These are phyloP conservation scores for Reticulascus tulasneorum DNA, from an alignment of 2,329 filamentous ascomycete species.

Conservation along the genomic window DNA sequence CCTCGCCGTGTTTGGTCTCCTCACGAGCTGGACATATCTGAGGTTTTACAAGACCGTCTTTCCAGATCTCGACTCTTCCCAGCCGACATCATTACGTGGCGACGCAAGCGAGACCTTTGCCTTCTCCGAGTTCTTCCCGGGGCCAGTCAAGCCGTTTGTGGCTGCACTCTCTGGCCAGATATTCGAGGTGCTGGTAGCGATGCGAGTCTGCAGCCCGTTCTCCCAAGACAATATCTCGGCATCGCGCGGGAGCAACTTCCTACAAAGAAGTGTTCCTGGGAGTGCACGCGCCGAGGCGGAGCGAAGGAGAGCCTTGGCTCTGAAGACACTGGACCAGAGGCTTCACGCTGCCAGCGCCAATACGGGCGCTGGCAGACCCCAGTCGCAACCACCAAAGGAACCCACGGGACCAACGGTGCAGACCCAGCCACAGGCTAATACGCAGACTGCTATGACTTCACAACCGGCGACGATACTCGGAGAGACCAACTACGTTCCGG, in stretches of 20 bases:
- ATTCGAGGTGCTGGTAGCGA: constrained; percentile 69
- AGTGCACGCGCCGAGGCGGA: constrained; percentile 88
- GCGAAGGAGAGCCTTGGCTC: constrained; percentile 77
- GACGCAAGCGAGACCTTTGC: constrained; percentile 96
- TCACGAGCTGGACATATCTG: constrained; percentile 91
- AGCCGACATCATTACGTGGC: constrained; percentile 65
- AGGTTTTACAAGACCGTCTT: constrained; percentile 86
- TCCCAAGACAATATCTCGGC: constrained; percentile 74
- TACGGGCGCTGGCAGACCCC: constrained; percentile 33
- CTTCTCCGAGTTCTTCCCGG: constrained; percentile 93
- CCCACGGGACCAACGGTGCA: constrained; percentile 51
- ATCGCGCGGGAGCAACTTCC: constrained; percentile 59
- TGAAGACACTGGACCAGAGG: constrained; percentile 89
- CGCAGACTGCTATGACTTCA: constrained; percentile 55
- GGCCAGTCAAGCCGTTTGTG: constrained; percentile 73
- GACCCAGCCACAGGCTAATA: constrained; percentile 51
- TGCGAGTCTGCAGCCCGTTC: constrained; percentile 82
- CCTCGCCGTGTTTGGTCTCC: constrained; percentile 74
- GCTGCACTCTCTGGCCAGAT: constrained; percentile 69
- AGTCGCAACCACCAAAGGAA: constrained; percentile 32
- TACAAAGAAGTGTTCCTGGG: constrained; percentile 55
- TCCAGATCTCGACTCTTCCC: constrained; percentile 62
- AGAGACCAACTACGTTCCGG: constrained; percentile 67
- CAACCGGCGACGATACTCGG: constrained; percentile 56
- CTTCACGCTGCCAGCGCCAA: constrained; percentile 74